These are phyloP conservation scores for Fusarium pseudoanthophilum DNA, from an alignment of 2,329 filamentous ascomycete species.

Conservation along the genomic window DNA sequence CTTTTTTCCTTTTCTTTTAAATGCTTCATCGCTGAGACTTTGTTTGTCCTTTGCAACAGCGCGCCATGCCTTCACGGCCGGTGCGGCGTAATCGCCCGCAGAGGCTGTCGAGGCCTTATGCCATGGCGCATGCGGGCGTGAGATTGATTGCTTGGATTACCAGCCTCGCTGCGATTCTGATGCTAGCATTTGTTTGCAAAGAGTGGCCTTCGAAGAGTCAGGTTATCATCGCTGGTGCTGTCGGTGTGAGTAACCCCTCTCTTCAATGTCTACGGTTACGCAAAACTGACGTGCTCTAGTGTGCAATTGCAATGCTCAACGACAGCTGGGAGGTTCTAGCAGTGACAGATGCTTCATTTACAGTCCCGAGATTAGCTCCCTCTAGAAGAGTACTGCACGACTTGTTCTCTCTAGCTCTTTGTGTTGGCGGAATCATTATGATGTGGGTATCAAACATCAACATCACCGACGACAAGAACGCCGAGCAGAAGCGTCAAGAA, in stretches of 20 bases:
- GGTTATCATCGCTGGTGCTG: conserved; percentile 46
- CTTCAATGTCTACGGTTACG: background rate
- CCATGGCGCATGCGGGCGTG: conserved; percentile 39
- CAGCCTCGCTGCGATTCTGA: conserved; percentile 46
- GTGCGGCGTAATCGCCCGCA: conserved; percentile 18
- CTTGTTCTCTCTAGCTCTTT: conserved; percentile 48
- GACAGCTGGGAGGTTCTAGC: conserved; percentile 53
- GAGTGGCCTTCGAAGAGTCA: conserved; percentile 47
- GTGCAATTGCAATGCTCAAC: conserved; percentile 49
- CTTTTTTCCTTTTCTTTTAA: background rate
- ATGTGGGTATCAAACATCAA: conserved; percentile 48
- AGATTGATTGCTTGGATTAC: conserved; percentile 49
- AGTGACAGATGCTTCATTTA: conserved; percentile 41
- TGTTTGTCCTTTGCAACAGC: background rate
- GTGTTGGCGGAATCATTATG: conserved; percentile 50
- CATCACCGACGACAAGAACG: conserved; percentile 5
- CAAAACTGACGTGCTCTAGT: conserved; percentile 36
- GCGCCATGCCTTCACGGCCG: conserved; percentile 29
- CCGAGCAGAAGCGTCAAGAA: conserved; percentile 28
- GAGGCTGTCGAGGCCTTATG: conserved; percentile 28
- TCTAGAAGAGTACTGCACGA: conserved; percentile 48
- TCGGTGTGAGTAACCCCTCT: conserved; percentile 45
- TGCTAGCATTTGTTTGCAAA: conserved; percentile 48
- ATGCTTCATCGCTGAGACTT: conserved; percentile 19
- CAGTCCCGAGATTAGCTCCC: conserved; percentile 43